Base-by-base conservation (phyloP, 2,329 filamentous ascomycete genomes). In the Bipolaris cookei region DNA sequence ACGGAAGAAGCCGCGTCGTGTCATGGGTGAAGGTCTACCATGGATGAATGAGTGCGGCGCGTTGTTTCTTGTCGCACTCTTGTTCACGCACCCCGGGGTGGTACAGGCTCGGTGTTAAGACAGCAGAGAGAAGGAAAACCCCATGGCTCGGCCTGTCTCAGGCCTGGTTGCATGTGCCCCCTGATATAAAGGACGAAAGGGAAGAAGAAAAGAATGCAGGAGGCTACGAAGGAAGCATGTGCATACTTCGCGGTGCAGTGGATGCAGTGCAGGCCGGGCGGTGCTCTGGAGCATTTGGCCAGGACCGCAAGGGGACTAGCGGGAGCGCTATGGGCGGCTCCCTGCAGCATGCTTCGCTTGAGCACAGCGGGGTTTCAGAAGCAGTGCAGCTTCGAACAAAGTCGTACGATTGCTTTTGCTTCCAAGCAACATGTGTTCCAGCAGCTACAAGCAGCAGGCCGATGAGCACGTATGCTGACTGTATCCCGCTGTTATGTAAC, bases 261-360 rank as follows among this genome's bases (percentile, higher is more conserved):
- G n/a, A 18, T 38, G n/a, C n/a, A 16, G n/a, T 20, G 37, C 18
- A 54, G 51, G 54, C 39, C 42, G 37, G 53, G 53, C 48, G 23
- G n/a, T n/a, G n/a, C n/a, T n/a, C n/a, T n/a, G n/a, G n/a, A n/a
- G n/a, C n/a, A n/a, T n/a, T n/a, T n/a, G n/a, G 6, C 23, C 34
- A 37, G 21, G 45, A 30, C 28, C 47, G n/a, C 18, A 20, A 28
- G 44, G 34, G 37, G 21, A 30, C 30, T 53, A 54, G 54, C 35
- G 30, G 43, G 20, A 23, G 50, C 43, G 30, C 50, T 34, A 58
- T 58, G 43, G 52, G 55, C 55, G 55, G 55, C 55, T 50, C 55
- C 55, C 55, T 58, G 55, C 55, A 58, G 55, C n/a, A 41, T 39
- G 41, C 46, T 37, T 54, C 45, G 55, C 51, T 54, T 55, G 51